Base-by-base conservation (phyloP, 495 filamentous ascomycete species). In the Cairneyella variabilis region DNA sequence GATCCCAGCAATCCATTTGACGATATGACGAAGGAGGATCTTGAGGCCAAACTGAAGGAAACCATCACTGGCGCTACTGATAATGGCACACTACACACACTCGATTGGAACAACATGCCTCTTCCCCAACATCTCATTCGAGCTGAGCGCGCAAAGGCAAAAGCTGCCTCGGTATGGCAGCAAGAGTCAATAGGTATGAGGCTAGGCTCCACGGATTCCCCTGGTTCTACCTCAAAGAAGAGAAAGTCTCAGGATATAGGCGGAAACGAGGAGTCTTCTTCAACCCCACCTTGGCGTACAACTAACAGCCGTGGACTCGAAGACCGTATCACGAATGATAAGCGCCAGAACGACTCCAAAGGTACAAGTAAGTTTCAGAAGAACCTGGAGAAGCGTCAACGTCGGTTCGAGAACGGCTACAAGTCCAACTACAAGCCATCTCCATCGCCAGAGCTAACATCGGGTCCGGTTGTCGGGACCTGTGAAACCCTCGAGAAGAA, bases 71-170 rank as follows among this genome's bases (percentile, higher is more conserved):
- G 81, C 25, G 89, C 89, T 32, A 89, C 88, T 52, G 83, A 90
- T 57, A 73, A 69, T 56, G 73, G 85, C 47, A 76, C 76, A 40
- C 77, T 97, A 59, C 73, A 83, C 63, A 74, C 71, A 14, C 79
- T 88, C 55, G 80, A 97, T 73, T 99, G 93, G 93, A 81, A 84
- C 43, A 76, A 71, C 18, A 75, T 91, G 73, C 86, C 87, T 14
- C 70, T 97, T n/a, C 93, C 93, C 0, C 93, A 99, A 69, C 70
- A 86, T 49, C 79, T 96, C 69, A 84, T 99, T 36, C 79, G 80
- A 54, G 79, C 80, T 51, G 91, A 96, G 69, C 83, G 85, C 54
- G 67, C 68, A 28, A 56, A 72, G 70, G 67, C 68, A 28, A 56
- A 72, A 71, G 56, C 65, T 60, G 57, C 63, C 70, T 48, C 57